phyloP scores from a whole-genome alignment of 1,139 yeast species.

The Martiniozyma asiatica region DNA sequence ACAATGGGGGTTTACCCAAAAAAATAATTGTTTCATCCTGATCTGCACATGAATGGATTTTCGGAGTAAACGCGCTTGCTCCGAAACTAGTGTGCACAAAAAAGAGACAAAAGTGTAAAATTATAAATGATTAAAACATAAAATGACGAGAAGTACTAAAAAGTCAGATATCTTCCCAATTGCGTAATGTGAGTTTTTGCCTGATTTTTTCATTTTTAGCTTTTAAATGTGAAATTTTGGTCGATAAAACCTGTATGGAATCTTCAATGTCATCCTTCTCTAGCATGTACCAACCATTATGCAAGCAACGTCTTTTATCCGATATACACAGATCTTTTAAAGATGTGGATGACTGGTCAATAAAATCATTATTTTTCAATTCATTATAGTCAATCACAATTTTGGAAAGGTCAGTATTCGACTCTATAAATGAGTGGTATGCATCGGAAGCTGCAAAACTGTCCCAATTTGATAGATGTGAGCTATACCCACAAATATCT shows the following conservation, averaged over 20 bases:
- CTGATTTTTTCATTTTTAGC: slow-evolving; percentile 21
- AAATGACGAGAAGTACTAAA: too few relatives aligned
- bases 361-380: slow-evolving; percentile 11
- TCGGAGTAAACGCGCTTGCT: too few relatives aligned
- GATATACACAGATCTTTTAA: slow-evolving; percentile 33
- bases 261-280: slow-evolving; percentile 30
- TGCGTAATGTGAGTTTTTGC: too few relatives aligned
- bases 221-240: slow-evolving; percentile 21
- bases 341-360: slow-evolving; percentile 5
- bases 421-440: slow-evolving; percentile 5
- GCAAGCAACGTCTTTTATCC: slow-evolving; percentile 64
- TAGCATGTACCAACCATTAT: slow-evolving; percentile 56
- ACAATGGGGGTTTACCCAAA: too few relatives aligned
- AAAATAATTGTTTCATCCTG: too few relatives aligned
- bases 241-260: slow-evolving; percentile 26
- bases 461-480: slow-evolving; percentile 20
- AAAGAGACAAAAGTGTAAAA: too few relatives aligned
- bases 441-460: slow-evolving; percentile 12
- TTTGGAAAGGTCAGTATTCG: too few relatives aligned
- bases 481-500: slow-evolving; percentile 32
- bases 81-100: too few relatives aligned
- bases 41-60: too few relatives aligned
- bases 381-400: slow-evolving; percentile 8
- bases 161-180: too few relatives aligned
- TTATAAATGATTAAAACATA: too few relatives aligned